Evolutionary conservation across 2,329 filamentous ascomycete species (phyloP).

Genomic region (Magnaporthales sp.): DNA sequence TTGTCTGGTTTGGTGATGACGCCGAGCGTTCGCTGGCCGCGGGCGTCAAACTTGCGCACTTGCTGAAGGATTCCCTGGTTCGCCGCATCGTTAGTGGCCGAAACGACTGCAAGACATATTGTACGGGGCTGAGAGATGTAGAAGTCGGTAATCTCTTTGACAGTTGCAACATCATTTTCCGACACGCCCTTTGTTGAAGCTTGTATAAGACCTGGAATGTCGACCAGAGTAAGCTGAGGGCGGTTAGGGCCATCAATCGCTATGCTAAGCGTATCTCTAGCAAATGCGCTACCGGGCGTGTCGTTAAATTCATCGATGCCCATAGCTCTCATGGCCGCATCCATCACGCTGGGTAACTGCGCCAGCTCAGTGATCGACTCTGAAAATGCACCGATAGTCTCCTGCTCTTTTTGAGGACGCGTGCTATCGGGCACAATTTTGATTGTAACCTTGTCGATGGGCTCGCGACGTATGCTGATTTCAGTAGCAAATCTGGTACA

Average conservation of each 20-base stretch:
- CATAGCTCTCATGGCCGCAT: conserved; percentile 36
- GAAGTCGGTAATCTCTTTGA: conserved; percentile 35
- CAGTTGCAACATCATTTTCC: conserved; percentile 30
- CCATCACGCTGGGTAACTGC: conserved; percentile 20
- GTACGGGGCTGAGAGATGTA: conserved; percentile 50
- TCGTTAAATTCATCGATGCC: conserved; percentile 28
- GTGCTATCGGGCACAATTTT: conserved; percentile 24
- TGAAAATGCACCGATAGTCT: conserved; percentile 17
- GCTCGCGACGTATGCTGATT: conserved; percentile 40
- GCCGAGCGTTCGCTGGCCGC: conserved; percentile 37
- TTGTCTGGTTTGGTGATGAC: conserved; percentile 50
- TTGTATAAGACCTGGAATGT: conserved; percentile 48
- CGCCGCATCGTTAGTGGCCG: conserved; percentile 42
- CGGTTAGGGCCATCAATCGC: conserved; percentile 37
- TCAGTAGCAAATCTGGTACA: conserved; percentile 57
- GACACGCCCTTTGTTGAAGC: conserved; percentile 35
- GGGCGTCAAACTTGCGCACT: conserved; percentile 26
- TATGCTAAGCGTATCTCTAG: conserved; percentile 35
- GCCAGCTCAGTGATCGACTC: background rate
- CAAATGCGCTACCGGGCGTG: conserved; percentile 21
- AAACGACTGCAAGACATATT: conserved; percentile 52
- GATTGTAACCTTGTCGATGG: conserved; percentile 23
- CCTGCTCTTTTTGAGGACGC: conserved; percentile 16
- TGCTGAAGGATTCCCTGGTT: conserved; percentile 47
- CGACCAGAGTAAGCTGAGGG: conserved; percentile 48